These are phyloP conservation scores for Oryza coarctata DNA, from an alignment of 176 grass and related monocot species.

Conservation along the genomic window DNA sequence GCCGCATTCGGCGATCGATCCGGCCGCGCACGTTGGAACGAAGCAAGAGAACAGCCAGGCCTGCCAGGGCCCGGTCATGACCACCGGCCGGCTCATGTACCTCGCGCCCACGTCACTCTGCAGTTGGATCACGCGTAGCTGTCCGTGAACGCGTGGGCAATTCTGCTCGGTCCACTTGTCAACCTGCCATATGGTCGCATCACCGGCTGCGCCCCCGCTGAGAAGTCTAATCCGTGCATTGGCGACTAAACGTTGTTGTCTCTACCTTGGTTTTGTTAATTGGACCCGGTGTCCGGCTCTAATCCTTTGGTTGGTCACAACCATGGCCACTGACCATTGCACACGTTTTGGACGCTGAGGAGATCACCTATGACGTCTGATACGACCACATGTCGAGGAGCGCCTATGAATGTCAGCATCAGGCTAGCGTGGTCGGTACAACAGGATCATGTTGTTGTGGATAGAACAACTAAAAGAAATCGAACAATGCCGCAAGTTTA, in stretches of 20 bases:
- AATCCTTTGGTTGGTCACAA: not conserved
- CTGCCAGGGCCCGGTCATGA: not conserved
- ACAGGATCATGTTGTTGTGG: not conserved
- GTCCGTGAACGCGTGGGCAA: conserved; percentile 2
- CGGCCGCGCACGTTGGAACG: conserved; percentile 3
- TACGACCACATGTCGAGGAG: not conserved
- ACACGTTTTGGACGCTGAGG: conserved; percentile 7
- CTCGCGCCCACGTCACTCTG: not conserved
- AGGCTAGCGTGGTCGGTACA: conserved; percentile 28
- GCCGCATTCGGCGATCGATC: not conserved
- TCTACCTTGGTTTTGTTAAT: not conserved
- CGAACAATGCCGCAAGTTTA: not conserved
- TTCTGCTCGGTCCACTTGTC: conserved; percentile 8
- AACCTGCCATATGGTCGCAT: not conserved
- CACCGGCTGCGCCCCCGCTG: too few relatives aligned
- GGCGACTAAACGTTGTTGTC: not conserved
- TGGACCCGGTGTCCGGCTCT: not conserved
- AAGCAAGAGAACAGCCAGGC: not conserved
- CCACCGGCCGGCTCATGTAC: not conserved
- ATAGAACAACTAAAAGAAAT: not conserved
- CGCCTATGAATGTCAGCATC: not conserved
- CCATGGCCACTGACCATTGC: not conserved
- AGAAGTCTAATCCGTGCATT: not conserved
- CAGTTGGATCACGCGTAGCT: not conserved
- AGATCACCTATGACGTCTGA: not conserved